These are phyloP conservation scores for Tulasnella sp. DNA, from an alignment of 768 basidiomycete genomes.

Conservation along the genomic window DNA sequence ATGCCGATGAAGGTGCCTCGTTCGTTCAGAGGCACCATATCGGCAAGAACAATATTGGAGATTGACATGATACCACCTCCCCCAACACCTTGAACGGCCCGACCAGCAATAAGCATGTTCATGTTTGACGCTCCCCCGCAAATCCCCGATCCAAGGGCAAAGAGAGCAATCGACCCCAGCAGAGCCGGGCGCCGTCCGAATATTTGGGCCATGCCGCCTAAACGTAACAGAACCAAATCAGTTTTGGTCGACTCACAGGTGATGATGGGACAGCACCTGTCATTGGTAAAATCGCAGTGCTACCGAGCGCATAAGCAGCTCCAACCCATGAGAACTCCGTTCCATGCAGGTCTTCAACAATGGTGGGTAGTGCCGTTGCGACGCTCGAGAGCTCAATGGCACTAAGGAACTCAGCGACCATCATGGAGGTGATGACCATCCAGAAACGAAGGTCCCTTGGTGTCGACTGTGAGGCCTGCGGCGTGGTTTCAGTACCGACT, in stretches of 20 bases:
- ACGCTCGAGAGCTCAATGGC: conserved; percentile 42
- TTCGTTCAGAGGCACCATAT: conserved; percentile 54
- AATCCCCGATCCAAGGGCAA: conserved; percentile 51
- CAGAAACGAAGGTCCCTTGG: not conserved
- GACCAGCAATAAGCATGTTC: conserved; percentile 50
- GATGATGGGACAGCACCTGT: conserved; percentile 44
- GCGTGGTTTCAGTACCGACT: not conserved
- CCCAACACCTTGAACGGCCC: conserved; percentile 47
- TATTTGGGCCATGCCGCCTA: conserved; percentile 40
- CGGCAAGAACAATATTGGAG: conserved; percentile 50
- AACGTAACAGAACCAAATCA: not conserved
- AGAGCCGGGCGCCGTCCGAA: conserved; percentile 49
- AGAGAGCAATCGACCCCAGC: conserved; percentile 44
- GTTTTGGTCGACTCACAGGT: not conserved
- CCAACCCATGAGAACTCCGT: conserved; percentile 54
- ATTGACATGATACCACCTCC: conserved; percentile 49
- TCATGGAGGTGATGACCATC: conserved; percentile 1
- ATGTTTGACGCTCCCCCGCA: conserved; percentile 51
- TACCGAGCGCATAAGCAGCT: conserved; percentile 50
- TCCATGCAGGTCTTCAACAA: conserved; percentile 47
- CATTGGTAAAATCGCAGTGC: conserved; percentile 50
- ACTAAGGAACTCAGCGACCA: conserved; percentile 8
- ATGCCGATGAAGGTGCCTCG: conserved; percentile 50
- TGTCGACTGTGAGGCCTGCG: not conserved
- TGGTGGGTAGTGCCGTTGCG: conserved; percentile 51